Percentiles rank a stretch among this genome's conserved stretches.
These are phyloP conservation scores for Purpureocillium takamizusanense DNA, from an alignment of 2,329 filamentous ascomycete species.

Conservation along the genomic window DNA sequence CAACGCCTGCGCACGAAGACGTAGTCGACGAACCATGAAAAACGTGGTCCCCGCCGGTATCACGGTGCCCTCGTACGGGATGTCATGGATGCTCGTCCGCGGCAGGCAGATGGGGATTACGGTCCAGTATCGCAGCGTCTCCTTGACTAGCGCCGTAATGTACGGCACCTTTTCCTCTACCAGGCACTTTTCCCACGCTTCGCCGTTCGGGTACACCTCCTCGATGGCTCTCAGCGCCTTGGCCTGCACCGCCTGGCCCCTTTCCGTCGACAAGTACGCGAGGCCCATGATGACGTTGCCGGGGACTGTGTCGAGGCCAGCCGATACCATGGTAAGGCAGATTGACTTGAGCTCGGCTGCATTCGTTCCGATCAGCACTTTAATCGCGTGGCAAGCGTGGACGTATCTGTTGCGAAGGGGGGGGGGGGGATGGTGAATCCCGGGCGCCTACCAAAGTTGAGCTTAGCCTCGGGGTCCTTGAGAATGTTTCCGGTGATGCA, in stretches of 20 bases:
- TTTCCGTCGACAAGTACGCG: constrained; percentile 59
- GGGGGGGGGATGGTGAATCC: no score
- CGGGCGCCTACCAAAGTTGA: constrained; percentile 22
- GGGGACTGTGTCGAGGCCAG: constrained; percentile 73
- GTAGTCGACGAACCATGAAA: constrained; percentile 49
- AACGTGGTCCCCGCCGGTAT: constrained; percentile 73
- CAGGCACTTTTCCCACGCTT: constrained; percentile 68
- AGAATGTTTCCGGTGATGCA: constrained; percentile 44
- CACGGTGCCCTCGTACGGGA: constrained; percentile 54
- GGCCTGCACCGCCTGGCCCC: constrained; percentile 62
- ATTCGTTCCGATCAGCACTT: neutral
- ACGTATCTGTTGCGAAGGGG: neutral
- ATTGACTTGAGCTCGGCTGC: constrained; percentile 70
- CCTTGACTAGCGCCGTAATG: constrained; percentile 69
- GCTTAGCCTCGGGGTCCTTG: constrained; percentile 34
- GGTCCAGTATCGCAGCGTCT: constrained; percentile 69
- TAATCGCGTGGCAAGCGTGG: no score
- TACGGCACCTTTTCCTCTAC: constrained; percentile 69
- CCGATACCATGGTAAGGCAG: constrained; percentile 73
- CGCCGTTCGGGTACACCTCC: constrained; percentile 60
- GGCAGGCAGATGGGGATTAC: constrained; percentile 75
- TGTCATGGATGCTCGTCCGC: constrained; percentile 61
- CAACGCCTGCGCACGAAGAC: neutral
- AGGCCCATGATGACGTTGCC: constrained; percentile 74
- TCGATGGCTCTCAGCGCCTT: constrained; percentile 63